Conservation (phyloP, 306 rosid species). For the Malus sylvestris region DNA sequence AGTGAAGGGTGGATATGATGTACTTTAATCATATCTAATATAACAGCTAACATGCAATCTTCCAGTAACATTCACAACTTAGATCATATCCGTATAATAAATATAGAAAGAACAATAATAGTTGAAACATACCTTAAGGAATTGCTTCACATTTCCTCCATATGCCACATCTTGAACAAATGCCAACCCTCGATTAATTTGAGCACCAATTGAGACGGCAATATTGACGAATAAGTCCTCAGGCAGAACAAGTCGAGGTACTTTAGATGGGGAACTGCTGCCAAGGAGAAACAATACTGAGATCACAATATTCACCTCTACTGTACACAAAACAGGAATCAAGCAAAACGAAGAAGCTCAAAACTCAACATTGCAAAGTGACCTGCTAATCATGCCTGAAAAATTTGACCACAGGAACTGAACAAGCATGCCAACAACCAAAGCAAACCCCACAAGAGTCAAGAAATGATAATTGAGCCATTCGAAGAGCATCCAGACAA, state of each 20-base stretch:
- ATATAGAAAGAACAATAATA: background rate
- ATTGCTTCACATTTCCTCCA: slow-evolving; percentile 69
- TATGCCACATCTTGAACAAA: slow-evolving; percentile 77
- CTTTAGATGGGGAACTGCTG: slow-evolving; percentile 50
- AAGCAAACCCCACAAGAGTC: slow-evolving; percentile 45
- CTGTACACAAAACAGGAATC: background rate
- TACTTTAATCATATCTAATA: background rate
- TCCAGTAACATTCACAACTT: background rate
- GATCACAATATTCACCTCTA: slow-evolving; percentile 14
- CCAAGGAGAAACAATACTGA: slow-evolving; percentile 9
- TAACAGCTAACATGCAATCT: background rate
- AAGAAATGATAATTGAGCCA: slow-evolving; percentile 85
- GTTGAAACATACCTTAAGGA: slow-evolving; percentile 47
- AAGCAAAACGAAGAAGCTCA: slow-evolving; percentile 18
- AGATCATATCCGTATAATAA: background rate
- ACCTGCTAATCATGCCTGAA: slow-evolving; percentile 64
- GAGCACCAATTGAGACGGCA: slow-evolving; percentile 45
- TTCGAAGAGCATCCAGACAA: slow-evolving; percentile 82
- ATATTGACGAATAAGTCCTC: slow-evolving; percentile 50
- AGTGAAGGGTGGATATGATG: background rate
- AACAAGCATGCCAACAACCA: slow-evolving; percentile 63
- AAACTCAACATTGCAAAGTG: slow-evolving; percentile 10
- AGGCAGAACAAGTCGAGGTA: slow-evolving; percentile 71
- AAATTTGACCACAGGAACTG: slow-evolving; percentile 81
- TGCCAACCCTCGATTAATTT: slow-evolving; percentile 58